Percentiles rank a stretch among this genome's conserved stretches.
Evolutionary conservation across 495 filamentous ascomycete species (phyloP).

Genomic region (Podospora pseudocomata): DNA sequence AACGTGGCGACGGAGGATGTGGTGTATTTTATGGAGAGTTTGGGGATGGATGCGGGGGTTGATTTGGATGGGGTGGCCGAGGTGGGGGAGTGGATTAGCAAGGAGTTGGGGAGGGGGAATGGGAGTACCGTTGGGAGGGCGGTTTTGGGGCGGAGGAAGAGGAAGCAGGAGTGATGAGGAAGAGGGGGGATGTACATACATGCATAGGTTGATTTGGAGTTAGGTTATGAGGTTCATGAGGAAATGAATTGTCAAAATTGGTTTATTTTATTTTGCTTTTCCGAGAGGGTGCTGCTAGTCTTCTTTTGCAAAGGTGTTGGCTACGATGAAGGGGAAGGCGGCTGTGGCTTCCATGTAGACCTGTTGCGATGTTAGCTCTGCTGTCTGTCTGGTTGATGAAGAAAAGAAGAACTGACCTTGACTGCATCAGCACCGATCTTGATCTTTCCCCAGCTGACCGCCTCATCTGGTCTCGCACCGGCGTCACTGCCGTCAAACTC

Average conservation of each 20-base stretch:
- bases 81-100: conserved; percentile 86
- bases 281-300: conserved; percentile 7
- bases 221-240: background rate
- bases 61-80: conserved; percentile 76
- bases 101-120: conserved; percentile 71
- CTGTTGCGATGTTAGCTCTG: conserved; percentile 31
- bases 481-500: conserved; percentile 98
- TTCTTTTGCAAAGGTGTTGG: conserved; percentile 80
- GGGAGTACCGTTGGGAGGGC: conserved; percentile 77
- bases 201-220: conserved; percentile 1
- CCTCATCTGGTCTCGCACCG: conserved; percentile 91
- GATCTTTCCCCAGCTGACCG: conserved; percentile 98
- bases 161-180: conserved; percentile 11
- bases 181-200: background rate
- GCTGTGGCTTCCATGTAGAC: conserved; percentile 92
- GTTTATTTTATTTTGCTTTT: conserved; percentile 15
- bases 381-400: background rate
- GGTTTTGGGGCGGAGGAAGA: conserved; percentile 54
- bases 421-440: conserved; percentile 79
- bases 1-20: conserved; percentile 95
- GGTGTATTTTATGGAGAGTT: conserved; percentile 79
- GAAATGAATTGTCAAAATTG: background rate
- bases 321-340: conserved; percentile 90
- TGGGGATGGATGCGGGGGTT: conserved; percentile 85
- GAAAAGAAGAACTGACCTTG: conserved; percentile 57